Evolutionary conservation across 2,329 filamentous ascomycete species (phyloP).

Genomic region (Gremmenia infestans): DNA sequence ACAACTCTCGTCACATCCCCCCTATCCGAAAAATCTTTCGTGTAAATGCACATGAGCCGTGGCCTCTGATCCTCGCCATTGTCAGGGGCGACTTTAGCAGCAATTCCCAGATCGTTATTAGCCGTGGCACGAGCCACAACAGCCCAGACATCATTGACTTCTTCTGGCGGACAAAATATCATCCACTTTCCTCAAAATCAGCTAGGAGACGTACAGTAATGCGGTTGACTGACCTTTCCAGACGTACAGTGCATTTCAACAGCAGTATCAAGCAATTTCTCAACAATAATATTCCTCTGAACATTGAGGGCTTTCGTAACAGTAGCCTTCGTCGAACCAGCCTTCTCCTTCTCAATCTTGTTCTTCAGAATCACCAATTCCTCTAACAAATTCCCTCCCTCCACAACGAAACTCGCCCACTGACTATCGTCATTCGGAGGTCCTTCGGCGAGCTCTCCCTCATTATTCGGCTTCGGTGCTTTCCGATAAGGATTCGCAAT

Average conservation of each 20-base stretch:
- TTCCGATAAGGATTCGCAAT: slow-evolving; percentile 56
- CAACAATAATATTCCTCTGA: slow-evolving; percentile 40
- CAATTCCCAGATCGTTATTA: slow-evolving; percentile 63
- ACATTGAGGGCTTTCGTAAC: slow-evolving; percentile 21
- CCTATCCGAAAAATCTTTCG: slow-evolving; percentile 64
- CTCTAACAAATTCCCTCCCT: slow-evolving; percentile 29
- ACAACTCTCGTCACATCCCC: slow-evolving; percentile 67
- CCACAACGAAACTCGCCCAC: slow-evolving; percentile 16
- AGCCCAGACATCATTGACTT: slow-evolving; percentile 61
- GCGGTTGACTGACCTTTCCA: slow-evolving; percentile 55
- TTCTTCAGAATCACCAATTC: slow-evolving; percentile 35
- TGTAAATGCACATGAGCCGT: slow-evolving; percentile 73
- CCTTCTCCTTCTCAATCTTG: slow-evolving; percentile 43
- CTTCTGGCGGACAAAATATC: slow-evolving; percentile 53
- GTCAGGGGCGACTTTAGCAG: slow-evolving; percentile 66
- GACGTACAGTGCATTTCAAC: slow-evolving; percentile 50
- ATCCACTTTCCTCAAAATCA: slow-evolving; percentile 56
- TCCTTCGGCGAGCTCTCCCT: slow-evolving; percentile 15
- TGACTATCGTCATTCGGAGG: slow-evolving; percentile 22
- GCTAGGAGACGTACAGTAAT: background rate
- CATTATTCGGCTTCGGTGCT: slow-evolving; percentile 1
- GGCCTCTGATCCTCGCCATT: slow-evolving; percentile 36
- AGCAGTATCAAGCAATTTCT: slow-evolving; percentile 58
- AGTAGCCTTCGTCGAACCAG: slow-evolving; percentile 10
- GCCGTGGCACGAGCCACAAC: slow-evolving; percentile 62